These are phyloP conservation scores for Suillus cothurnatus DNA, from an alignment of 768 basidiomycete genomes.

Conservation along the genomic window DNA sequence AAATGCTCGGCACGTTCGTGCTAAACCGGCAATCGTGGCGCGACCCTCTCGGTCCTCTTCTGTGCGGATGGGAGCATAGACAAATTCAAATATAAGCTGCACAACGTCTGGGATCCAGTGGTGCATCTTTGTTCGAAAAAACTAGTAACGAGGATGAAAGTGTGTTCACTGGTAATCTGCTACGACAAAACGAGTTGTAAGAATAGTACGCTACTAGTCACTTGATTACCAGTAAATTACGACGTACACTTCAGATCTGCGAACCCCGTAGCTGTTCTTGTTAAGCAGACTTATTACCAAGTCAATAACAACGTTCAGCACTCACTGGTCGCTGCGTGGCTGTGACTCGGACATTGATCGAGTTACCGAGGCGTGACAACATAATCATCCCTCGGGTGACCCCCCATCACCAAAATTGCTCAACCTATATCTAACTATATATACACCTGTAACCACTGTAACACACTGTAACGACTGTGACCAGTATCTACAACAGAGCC, in stretches of 20 bases:
- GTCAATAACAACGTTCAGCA: no score
- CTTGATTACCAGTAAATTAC: not conserved
- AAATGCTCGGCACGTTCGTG: conserved; percentile 9
- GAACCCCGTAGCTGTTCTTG: no score
- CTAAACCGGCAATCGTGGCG: not conserved
- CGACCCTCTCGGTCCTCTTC: not conserved
- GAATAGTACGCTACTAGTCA: not conserved
- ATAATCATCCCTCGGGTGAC: no score
- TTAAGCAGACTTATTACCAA: no score
- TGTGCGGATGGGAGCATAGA: conserved; percentile 12
- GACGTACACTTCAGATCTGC: not conserved
- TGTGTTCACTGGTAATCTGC: not conserved
- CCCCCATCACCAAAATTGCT: no score
- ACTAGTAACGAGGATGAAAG: not conserved
- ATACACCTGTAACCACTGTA: no score
- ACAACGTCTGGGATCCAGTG: conserved; percentile 21
- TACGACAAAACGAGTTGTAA: not conserved
- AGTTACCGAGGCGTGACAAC: no score
- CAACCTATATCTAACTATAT: no score
- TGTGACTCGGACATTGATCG: no score
- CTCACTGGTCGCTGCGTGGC: no score
- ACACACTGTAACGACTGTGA: no score
- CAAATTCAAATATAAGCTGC: conserved; percentile 23
- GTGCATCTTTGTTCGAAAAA: not conserved
- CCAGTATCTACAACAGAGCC: no score